Base-by-base conservation (phyloP, 2,329 filamentous ascomycete species). In the Blastomyces percursus region DNA sequence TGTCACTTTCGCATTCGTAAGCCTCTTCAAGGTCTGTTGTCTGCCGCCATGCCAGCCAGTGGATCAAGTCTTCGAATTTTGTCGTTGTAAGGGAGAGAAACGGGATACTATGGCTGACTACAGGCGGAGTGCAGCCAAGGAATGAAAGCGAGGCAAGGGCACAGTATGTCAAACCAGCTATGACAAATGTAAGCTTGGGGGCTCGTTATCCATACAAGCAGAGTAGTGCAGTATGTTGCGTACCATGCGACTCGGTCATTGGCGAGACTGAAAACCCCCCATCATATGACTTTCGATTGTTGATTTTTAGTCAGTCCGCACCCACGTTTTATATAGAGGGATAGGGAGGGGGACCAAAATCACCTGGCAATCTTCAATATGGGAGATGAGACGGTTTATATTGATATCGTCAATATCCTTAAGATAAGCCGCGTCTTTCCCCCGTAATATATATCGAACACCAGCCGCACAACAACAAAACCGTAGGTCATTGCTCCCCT, bases 131-230 rank as follows among this genome's bases (percentile, higher is more conserved):
- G 12, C 85, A 83, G 64, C 85, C 84, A n/a, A 96, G 80, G 59
- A 96, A 84, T 1, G 85, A 83, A 5, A 97, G 78, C 4, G 91
- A 88, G 12, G 85, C 86, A 61, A 96, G 82, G 8, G 88, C 91
- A 74, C 91, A 96, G 78, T 92, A 96, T 11, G 90, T 91, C 73
- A 96, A 93, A 24, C 94, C 94, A 68, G 90, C 89, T 91, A 65
- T 38, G 63, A 59, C 38, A 59, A 44, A 32, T 38, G 55, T 57
- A 50, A 59, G 52, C 30, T 62, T 54, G 44, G 35, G n/a, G 24
- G 24, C 16, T n/a, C 30, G 6, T 12, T 59, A 59, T 50, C 46
- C 46, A 35, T 59, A 46, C 27, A 56, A 60, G 38, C 38, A 50
- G 64, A 65, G 61, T 56, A 64, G 11, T 62, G 61, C 56, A 64